Percentiles rank a stretch among this genome's conserved stretches.
Evolutionary conservation across 306 rosid species (phyloP).

Genomic region (Begonia masoniana): DNA sequence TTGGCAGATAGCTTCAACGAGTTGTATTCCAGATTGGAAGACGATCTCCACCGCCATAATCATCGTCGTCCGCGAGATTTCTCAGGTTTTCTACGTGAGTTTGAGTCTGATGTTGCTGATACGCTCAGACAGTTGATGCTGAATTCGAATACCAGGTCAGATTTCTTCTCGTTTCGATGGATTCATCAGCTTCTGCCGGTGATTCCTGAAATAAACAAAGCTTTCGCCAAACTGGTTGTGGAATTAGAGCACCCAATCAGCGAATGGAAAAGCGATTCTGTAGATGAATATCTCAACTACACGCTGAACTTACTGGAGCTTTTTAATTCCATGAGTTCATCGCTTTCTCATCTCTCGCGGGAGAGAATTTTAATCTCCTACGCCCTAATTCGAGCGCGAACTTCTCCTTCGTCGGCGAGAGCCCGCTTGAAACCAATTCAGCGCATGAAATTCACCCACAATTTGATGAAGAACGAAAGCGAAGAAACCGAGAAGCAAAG

Average conservation of each 20-base stretch:
- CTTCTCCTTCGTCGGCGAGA: constrained; percentile 21
- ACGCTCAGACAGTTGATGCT: constrained; percentile 16
- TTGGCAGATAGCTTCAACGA: constrained; percentile 21
- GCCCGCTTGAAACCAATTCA: constrained; percentile 30
- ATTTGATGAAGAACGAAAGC: constrained; percentile 6
- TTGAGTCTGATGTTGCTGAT: constrained; percentile 28
- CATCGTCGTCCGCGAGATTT: constrained; percentile 11
- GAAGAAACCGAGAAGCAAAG: constrained; percentile 1
- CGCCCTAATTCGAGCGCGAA: constrained; percentile 37
- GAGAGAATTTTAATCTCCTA: constrained; percentile 36
- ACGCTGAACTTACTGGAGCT: constrained; percentile 35
- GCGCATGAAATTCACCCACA: constrained; percentile 7
- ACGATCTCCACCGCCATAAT: constrained; percentile 18
- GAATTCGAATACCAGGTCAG: constrained; percentile 14
- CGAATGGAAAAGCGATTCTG: constrained; percentile 37
- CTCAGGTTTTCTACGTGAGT: constrained; percentile 25
- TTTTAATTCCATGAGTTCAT: constrained; percentile 40
- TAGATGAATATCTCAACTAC: constrained; percentile 43
- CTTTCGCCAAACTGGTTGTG: constrained; percentile 51
- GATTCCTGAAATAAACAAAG: constrained; percentile 28
- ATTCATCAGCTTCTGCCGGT: constrained; percentile 29
- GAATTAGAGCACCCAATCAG: constrained; percentile 43
- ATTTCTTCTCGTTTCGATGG: constrained; percentile 33
- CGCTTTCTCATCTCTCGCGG: constrained; percentile 35
- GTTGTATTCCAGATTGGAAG: constrained; percentile 43